Evolutionary conservation across 2,329 filamentous ascomycete genomes (phyloP), one percentile per base, ranked within the genome.

Genomic region (Tolypocladium paradoxum): DNA sequence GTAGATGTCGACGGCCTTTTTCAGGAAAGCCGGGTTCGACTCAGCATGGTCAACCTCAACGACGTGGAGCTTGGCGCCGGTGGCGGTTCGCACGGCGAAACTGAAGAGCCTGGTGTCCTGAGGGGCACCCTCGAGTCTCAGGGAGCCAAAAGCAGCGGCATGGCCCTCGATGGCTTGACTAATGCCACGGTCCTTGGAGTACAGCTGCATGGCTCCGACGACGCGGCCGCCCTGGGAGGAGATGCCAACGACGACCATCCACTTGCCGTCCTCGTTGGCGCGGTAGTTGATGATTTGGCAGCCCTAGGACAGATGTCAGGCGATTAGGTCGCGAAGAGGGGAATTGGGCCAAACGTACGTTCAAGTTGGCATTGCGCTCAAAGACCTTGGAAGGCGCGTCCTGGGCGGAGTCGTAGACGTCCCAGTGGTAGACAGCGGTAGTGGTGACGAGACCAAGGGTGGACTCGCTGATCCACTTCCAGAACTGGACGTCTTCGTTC

Each of bases 261-360:
- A 99, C 73, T 96, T 96, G 69, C 90, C 90, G 60, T 99, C 92
- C 59, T 85, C 83, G 71, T 92, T 96, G 62, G 95, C 88, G 62
- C 92, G 90, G 75, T 99, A 99, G 76, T 97, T 99, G 82, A 99
- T 99, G 72, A 99, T 99, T 82, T 99, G 93, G 73, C 90, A 95
- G 60, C 87, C 87, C 89, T 95, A 16, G 14, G n/a, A 48, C 18
- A 52, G 56, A 46, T 5, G 36, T 62, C 55, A 65, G 62, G 57
- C 35, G 33, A 20, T 50, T 31, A 46, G 31, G 16, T 48, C 29
- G 3, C 18, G 24, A 53, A 16, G 38, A 22, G 24, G 18, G n/a
- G 16, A 27, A 35, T 11, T 34, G 50, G 24, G 35, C 48, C 38
- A 40, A 20, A 76, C 87, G 61, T 78, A 93, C 90, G 63, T 80